Evolutionary conservation across 2,329 filamentous ascomycete species (phyloP).

Genomic region (Scytalidium lignicola): DNA sequence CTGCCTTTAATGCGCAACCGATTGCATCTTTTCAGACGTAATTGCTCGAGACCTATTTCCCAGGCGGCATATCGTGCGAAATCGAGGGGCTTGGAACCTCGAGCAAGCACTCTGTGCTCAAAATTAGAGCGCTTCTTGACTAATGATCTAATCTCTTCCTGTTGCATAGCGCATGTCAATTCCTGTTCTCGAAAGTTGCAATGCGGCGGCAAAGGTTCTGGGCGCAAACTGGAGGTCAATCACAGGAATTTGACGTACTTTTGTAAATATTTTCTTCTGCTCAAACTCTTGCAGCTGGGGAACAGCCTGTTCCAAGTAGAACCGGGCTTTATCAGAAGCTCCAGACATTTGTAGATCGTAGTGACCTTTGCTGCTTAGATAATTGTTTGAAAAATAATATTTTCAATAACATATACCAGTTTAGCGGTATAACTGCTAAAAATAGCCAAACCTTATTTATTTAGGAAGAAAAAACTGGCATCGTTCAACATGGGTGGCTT

Average conservation of each 20-base stretch:
- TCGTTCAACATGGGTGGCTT: neutral
- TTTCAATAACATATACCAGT: neutral
- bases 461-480: too few species aligned
- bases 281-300: slow-evolving; percentile 91
- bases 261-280: slow-evolving; percentile 83
- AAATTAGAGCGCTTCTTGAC: slow-evolving; percentile 88
- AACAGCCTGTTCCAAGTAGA: slow-evolving; percentile 87
- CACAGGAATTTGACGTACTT: slow-evolving; percentile 43
- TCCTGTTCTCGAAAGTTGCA: too few species aligned
- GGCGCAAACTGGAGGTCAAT: neutral
- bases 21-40: slow-evolving; percentile 78
- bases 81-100: slow-evolving; percentile 70
- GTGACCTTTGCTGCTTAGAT: slow-evolving; percentile 1
- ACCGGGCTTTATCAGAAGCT: slow-evolving; percentile 89
- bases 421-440: neutral
- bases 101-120: slow-evolving; percentile 83
- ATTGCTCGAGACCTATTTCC: slow-evolving; percentile 64
- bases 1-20: slow-evolving; percentile 68
- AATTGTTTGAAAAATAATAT: slow-evolving; percentile 2
- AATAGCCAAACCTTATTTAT: too few species aligned
- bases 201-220: neutral
- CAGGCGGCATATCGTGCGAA: slow-evolving; percentile 78
- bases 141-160: slow-evolving; percentile 88
- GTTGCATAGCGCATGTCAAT: slow-evolving; percentile 1
- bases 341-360: slow-evolving; percentile 58